phyloP scores from a whole-genome alignment of 495 filamentous ascomycete genomes.

The Saxophila tyrrhenica region DNA sequence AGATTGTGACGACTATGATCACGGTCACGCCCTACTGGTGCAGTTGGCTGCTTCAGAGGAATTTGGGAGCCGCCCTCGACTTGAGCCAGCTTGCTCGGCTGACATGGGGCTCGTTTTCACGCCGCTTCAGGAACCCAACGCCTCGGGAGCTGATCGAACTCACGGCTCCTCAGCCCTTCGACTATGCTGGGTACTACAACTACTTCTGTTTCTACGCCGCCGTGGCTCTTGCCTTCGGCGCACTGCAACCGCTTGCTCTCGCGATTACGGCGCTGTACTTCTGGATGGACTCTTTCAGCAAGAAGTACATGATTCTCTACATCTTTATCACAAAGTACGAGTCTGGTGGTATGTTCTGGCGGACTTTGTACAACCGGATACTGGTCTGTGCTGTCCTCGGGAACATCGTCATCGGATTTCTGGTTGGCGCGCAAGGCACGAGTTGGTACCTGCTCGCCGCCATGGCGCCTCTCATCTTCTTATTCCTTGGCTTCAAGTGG shows the following conservation, averaged over 20 bases:
- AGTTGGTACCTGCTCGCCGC: constrained; percentile 47
- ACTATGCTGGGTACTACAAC: constrained; percentile 95
- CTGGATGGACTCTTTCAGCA: constrained; percentile 70
- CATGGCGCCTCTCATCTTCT: constrained; percentile 64
- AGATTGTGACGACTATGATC: constrained; percentile 60
- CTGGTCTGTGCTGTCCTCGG: constrained; percentile 71
- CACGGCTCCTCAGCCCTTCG: constrained; percentile 84
- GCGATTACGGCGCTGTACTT: constrained; percentile 88
- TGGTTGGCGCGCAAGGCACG: constrained; percentile 34
- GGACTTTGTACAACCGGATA: constrained; percentile 79
- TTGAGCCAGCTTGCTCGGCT: constrained; percentile 73
- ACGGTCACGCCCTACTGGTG: constrained; percentile 84
- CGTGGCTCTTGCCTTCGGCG: constrained; percentile 73
- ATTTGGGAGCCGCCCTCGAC: constrained; percentile 82
- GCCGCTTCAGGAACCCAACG: constrained; percentile 75
- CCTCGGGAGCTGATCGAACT: constrained; percentile 88
- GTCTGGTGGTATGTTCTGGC: constrained; percentile 90
- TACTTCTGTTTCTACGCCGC: constrained; percentile 91
- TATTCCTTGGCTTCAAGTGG: constrained; percentile 76
- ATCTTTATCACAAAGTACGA: constrained; percentile 94
- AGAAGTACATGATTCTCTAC: constrained; percentile 87
- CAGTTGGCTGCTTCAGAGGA: constrained; percentile 81
- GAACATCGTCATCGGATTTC: constrained; percentile 64
- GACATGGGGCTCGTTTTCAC: constrained; percentile 66
- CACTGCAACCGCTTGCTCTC: constrained; percentile 82